Evolutionary conservation across 768 basidiomycete species (phyloP).

Genomic region (Lactarius tabidus): DNA sequence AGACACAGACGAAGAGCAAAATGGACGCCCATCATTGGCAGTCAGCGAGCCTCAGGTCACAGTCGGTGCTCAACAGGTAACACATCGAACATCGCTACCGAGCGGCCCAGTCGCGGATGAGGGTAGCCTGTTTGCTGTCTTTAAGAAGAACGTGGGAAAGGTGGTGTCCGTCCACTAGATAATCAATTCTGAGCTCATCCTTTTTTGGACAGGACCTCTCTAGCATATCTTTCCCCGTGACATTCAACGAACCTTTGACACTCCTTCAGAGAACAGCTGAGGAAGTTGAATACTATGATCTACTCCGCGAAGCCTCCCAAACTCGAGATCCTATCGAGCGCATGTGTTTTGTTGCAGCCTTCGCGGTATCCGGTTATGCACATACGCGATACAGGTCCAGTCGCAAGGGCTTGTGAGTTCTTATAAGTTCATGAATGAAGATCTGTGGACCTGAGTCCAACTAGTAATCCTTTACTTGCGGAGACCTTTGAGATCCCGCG

Average conservation of each 20-base stretch:
- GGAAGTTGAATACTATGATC: slow-evolving; percentile 71
- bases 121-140: slow-evolving; percentile 73
- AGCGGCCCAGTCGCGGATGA: slow-evolving; percentile 63
- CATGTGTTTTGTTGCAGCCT: slow-evolving; percentile 75
- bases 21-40: slow-evolving; percentile 17
- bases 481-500: slow-evolving; percentile 85
- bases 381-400: slow-evolving; percentile 77
- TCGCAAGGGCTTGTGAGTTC: slow-evolving; percentile 80
- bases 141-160: slow-evolving; percentile 89
- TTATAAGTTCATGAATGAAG: not conserved
- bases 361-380: slow-evolving; percentile 80
- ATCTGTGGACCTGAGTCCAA: slow-evolving; percentile 9
- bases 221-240: slow-evolving; percentile 79
- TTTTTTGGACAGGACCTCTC: slow-evolving; percentile 59
- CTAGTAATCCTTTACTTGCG: slow-evolving; percentile 80
- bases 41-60: slow-evolving; percentile 11
- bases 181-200: slow-evolving; percentile 8
- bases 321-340: slow-evolving; percentile 58
- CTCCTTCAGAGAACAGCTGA: slow-evolving; percentile 79
- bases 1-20: slow-evolving; percentile 43
- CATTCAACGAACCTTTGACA: slow-evolving; percentile 86
- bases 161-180: slow-evolving; percentile 36
- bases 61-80: slow-evolving; percentile 27
- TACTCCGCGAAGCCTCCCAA: slow-evolving; percentile 63
- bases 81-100: slow-evolving; percentile 56